Evolutionary conservation across 805 yeast species (phyloP), one percentile per base, ranked within the genome.

Genomic region (Starmerella bombi): DNA sequence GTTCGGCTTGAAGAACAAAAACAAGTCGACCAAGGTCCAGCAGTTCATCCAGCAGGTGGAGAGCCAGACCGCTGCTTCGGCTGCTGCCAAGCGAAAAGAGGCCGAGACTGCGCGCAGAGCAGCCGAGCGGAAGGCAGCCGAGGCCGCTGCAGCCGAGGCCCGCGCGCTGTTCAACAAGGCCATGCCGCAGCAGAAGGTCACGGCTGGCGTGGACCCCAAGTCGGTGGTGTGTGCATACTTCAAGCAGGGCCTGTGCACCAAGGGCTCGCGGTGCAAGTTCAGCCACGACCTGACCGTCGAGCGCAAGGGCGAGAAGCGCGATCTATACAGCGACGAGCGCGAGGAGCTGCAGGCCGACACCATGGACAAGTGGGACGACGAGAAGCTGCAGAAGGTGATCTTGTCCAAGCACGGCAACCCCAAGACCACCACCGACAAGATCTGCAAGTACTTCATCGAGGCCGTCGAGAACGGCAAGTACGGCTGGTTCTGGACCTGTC

Each of bases 401-500:
- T 42, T 71, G 49, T 84, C 95, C 40, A 91, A 91, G 64, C 96
- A 86, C 54, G 97, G 98, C 38, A 91, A 91, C 59, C 85, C 79
- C 41, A 76, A 76, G 59, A 84, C 95, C 9, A 85, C 96, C 12
- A 91, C 99, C 0, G 96, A 88, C 50, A 91, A 73, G 51, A 82
- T 91, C 36, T 91, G 99, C 72, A 91, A 86, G 60, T 75, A 61
- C 62, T 93, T 91, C 65, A 82, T 91, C 50, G 94, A 85, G 45
- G 97, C 98, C 0, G 96, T 91, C 43, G 99, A 91, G 59, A 84
- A 85, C 57, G 91, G 88, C 43, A 88, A 88, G 59, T 91, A 91
- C 59, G 98, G 98, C 57, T 91, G 98, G 98, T 86, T 91, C 63
- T 91, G 98, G 98, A 70, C 72, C 17, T 91, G 98, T 67, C 98